Conservation (phyloP, 495 filamentous ascomycete species). For the Aspergillus leporis region DNA sequence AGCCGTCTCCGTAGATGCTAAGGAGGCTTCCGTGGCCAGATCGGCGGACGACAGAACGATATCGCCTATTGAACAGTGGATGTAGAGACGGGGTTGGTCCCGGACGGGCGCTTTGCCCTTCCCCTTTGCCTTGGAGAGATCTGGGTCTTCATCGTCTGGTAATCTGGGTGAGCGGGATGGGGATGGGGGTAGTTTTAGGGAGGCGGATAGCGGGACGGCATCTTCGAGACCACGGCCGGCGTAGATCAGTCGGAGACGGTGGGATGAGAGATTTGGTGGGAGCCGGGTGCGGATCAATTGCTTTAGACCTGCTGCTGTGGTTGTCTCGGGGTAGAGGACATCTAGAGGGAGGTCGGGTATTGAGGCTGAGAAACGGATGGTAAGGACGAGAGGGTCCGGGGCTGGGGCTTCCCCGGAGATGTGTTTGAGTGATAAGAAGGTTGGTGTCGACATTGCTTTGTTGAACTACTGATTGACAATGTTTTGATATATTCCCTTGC, state of each 20-base stretch:
- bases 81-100: slow-evolving; percentile 61
- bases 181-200: slow-evolving; percentile 61
- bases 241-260: slow-evolving; percentile 83
- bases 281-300: slow-evolving; percentile 76
- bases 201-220: slow-evolving; percentile 58
- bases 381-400: slow-evolving; percentile 62
- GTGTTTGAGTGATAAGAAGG: background rate
- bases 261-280: slow-evolving; percentile 56
- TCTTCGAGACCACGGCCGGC: slow-evolving; percentile 81
- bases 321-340: slow-evolving; percentile 63
- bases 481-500: background rate
- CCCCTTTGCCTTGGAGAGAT: slow-evolving; percentile 34
- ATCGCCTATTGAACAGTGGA: slow-evolving; percentile 86
- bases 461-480: background rate
- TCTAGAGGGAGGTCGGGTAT: slow-evolving; percentile 81
- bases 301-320: slow-evolving; percentile 74
- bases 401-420: slow-evolving; percentile 17
- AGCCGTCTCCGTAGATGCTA: slow-evolving; percentile 35
- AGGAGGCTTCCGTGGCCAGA: slow-evolving; percentile 64
- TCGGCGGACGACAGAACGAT: slow-evolving; percentile 61
- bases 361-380: slow-evolving; percentile 83
- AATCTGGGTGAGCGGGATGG: slow-evolving; percentile 36
- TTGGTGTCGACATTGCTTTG: slow-evolving; percentile 13
- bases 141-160: slow-evolving; percentile 23
- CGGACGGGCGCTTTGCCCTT: slow-evolving; percentile 59